A percentile compares a stretch with the other conserved stretches of the same genome.
These are phyloP conservation scores for Serendipita vermifera DNA, from an alignment of 768 basidiomycete genomes.

Conservation along the genomic window DNA sequence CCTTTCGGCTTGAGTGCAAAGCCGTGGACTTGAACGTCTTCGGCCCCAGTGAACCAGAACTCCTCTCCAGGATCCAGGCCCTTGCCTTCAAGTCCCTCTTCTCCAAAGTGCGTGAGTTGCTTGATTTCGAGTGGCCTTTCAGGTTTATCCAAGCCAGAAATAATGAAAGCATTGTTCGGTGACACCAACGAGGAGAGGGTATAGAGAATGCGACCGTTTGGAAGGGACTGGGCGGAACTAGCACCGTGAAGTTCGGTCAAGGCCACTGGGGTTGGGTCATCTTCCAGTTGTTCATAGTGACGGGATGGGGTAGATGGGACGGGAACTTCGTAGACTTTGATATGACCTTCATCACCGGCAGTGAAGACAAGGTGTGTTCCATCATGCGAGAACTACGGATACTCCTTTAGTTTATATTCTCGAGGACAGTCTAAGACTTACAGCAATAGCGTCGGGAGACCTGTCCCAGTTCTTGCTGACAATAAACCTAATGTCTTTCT, in stretches of 20 bases:
- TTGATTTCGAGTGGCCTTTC: conserved; percentile 27
- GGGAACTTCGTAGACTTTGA: conserved; percentile 59
- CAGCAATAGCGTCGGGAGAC: conserved; percentile 48
- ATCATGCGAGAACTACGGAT: conserved; percentile 60
- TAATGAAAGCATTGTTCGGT: conserved; percentile 67
- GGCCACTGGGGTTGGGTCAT: conserved; percentile 31
- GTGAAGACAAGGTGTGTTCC: conserved; percentile 57
- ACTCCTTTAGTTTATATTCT: not conserved
- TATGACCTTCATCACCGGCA: conserved; percentile 63
- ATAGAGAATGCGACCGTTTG: conserved; percentile 51
- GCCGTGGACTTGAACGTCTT: conserved; percentile 64
- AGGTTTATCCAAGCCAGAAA: conserved; percentile 35
- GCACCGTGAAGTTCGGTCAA: conserved; percentile 47
- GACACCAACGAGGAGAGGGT: conserved; percentile 58
- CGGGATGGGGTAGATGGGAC: conserved; percentile 36
- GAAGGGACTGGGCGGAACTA: conserved; percentile 48
- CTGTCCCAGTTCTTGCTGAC: conserved; percentile 80
- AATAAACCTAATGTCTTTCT: conserved; percentile 50
- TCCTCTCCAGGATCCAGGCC: conserved; percentile 52
- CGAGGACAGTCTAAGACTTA: conserved; percentile 24
- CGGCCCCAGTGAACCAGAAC: conserved; percentile 82
- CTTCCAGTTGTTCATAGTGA: conserved; percentile 29
- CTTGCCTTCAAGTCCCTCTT: conserved; percentile 42
- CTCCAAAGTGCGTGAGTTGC: conserved; percentile 55
- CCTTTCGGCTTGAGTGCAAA: conserved; percentile 74